Conservation (phyloP, 208 protist species). For the Acanthamoeba triangularis region DNA sequence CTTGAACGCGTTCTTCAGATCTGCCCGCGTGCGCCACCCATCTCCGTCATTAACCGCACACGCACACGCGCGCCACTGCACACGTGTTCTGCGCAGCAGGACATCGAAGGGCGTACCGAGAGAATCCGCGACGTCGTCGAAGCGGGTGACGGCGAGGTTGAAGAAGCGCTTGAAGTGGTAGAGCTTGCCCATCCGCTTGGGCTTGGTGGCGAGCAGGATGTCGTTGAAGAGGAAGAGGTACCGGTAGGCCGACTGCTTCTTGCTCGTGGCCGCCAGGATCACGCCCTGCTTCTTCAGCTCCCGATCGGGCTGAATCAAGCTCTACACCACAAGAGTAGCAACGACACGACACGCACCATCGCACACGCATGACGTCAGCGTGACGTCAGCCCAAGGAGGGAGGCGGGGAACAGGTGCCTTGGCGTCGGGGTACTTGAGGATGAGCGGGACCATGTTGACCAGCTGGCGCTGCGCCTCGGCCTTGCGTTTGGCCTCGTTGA, state of each 20-base stretch:
- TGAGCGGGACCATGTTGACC: neutral
- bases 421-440: slow-evolving; percentile 22
- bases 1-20: slow-evolving; percentile 45
- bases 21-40: neutral
- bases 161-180: neutral
- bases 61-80: neutral
- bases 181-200: slow-evolving; percentile 14
- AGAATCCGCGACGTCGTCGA: neutral
- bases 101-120: neutral
- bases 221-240: slow-evolving; percentile 53
- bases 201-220: slow-evolving; percentile 7
- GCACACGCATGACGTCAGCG: neutral
- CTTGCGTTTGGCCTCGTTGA: slow-evolving; percentile 34
- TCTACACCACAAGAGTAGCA: neutral
- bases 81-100: no score
- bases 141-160: slow-evolving; percentile 6
- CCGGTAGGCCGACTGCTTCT: slow-evolving; percentile 6
- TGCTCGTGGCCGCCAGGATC: neutral
- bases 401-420: neutral
- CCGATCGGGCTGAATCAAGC: neutral
- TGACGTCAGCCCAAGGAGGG: neutral
- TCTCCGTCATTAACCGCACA: no score
- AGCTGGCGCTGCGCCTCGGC: slow-evolving; percentile 40
- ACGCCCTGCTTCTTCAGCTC: slow-evolving; percentile 33
- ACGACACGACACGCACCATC: neutral